These are phyloP conservation scores for Licmophora abbreviata DNA, from an alignment of 108 stramenopile genomes.

Conservation along the genomic window DNA sequence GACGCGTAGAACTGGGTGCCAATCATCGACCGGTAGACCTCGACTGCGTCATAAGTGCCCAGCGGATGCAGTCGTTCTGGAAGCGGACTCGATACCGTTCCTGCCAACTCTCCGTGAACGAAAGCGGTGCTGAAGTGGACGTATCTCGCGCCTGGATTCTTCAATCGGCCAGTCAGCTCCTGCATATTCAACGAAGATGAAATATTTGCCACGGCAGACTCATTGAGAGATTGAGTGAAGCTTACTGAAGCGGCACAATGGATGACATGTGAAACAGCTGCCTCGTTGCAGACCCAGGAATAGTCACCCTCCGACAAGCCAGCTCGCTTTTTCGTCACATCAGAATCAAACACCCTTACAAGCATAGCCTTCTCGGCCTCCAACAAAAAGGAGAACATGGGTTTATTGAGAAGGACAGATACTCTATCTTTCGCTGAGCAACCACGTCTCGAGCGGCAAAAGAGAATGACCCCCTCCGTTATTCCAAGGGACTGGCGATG, in stretches of 20 bases:
- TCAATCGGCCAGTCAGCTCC: conserved; percentile 29
- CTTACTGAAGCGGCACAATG: conserved; percentile 83
- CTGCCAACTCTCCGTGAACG: conserved; percentile 67
- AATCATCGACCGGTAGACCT: conserved; percentile 73
- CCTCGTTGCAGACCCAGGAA: conserved; percentile 15
- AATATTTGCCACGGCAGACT: conserved; percentile 75
- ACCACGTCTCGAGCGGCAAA: conserved; percentile 52
- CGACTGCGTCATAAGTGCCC: conserved; percentile 44
- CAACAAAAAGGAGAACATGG: conserved; percentile 58
- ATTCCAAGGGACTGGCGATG: conserved; percentile 37
- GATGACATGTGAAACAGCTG: conserved; percentile 59
- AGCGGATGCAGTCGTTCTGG: conserved; percentile 49
- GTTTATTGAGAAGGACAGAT: conserved; percentile 24
- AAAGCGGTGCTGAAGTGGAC: conserved; percentile 86
- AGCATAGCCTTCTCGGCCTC: conserved; percentile 37
- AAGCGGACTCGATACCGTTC: conserved; percentile 45
- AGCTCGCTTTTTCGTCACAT: conserved; percentile 46
- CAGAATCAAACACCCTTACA: conserved; percentile 60
- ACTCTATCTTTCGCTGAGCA: conserved; percentile 43
- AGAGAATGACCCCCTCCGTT: conserved; percentile 32
- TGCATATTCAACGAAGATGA: conserved; percentile 63
- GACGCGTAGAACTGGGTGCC: conserved; percentile 65
- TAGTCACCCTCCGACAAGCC: conserved; percentile 37
- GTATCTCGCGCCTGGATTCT: conserved; percentile 32
- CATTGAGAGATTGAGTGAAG: conserved; percentile 64